Percentiles rank a stretch among this genome's conserved stretches.
Evolutionary conservation across 2,329 filamentous ascomycete genomes (phyloP).

Genomic region (Penicillium sp.): DNA sequence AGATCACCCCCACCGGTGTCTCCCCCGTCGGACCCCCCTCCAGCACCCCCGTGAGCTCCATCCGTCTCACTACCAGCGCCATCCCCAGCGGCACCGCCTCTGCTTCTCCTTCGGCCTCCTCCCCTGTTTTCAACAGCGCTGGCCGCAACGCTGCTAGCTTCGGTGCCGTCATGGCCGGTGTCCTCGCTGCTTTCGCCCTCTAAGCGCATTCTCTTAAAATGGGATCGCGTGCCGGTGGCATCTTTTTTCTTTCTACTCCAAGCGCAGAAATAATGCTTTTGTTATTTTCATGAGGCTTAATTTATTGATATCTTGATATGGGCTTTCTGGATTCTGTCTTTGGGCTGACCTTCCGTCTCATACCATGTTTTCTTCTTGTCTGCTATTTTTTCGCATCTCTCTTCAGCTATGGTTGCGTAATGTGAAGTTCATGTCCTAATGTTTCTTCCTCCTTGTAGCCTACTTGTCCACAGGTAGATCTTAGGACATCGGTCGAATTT

Average conservation of each 20-base stretch:
- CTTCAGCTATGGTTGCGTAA: slow-evolving; percentile 11
- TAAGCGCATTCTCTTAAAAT: slow-evolving; percentile 22
- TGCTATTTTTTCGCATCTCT: not conserved
- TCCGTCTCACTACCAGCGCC: slow-evolving; percentile 6
- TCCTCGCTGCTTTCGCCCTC: slow-evolving; percentile 38
- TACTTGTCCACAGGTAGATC: not conserved
- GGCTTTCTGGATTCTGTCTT: not conserved
- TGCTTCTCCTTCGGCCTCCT: slow-evolving; percentile 13
- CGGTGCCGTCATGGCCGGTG: slow-evolving; percentile 37
- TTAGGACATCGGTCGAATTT: not conserved
- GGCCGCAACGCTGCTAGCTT: slow-evolving; percentile 37
- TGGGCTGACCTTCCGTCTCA: not conserved
- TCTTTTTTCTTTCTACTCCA: slow-evolving; percentile 3
- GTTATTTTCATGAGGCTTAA: slow-evolving; percentile 9
- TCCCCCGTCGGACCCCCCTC: slow-evolving; percentile 13
- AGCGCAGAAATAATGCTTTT: slow-evolving; percentile 5
- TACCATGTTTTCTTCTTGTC: slow-evolving; percentile 4
- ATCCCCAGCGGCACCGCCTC: slow-evolving; percentile 5
- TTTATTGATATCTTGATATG: slow-evolving; percentile 3
- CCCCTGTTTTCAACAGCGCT: slow-evolving; percentile 28
- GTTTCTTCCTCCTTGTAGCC: slow-evolving; percentile 2
- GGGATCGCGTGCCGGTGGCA: not conserved
- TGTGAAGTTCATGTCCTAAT: slow-evolving; percentile 14
- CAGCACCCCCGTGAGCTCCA: slow-evolving; percentile 3
- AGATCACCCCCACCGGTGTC: slow-evolving; percentile 7